Percentiles rank a stretch among this genome's conserved stretches.
phyloP scores from a whole-genome alignment of 495 filamentous ascomycete genomes.

The Ascodesmis nigricans region DNA sequence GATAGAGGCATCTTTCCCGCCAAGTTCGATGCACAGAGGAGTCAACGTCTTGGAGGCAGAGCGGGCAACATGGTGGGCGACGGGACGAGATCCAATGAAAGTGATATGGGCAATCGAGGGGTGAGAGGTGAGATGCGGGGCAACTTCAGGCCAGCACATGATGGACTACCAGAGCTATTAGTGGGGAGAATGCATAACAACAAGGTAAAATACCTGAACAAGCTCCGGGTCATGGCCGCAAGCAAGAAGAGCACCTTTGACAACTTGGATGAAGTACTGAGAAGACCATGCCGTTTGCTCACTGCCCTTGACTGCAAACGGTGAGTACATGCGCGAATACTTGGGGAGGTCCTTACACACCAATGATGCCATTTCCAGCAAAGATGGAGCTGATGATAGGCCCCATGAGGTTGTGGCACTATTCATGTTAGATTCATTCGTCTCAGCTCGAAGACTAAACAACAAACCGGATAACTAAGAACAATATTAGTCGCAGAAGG shows the following conservation, averaged over 20 bases:
- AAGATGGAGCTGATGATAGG: conserved; percentile 82
- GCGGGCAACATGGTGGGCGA: conserved; percentile 70
- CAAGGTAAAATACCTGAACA: conserved; percentile 42
- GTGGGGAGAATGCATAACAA: background rate
- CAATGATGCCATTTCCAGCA: conserved; percentile 69
- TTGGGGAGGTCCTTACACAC: no score
- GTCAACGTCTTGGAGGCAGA: conserved; percentile 66
- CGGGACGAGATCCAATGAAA: conserved; percentile 83
- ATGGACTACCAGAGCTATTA: conserved; percentile 27
- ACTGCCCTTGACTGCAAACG: conserved; percentile 47
- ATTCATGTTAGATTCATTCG: conserved; percentile 17
- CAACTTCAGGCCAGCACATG: conserved; percentile 67
- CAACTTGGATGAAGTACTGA: conserved; percentile 54
- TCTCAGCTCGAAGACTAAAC: background rate
- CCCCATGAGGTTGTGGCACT: conserved; percentile 86
- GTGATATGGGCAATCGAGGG: conserved; percentile 69
- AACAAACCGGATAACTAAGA: conserved; percentile 25
- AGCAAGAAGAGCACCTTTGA: conserved; percentile 50
- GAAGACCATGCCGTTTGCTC: conserved; percentile 88
- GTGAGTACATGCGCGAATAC: background rate
- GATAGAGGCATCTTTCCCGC: conserved; percentile 89
- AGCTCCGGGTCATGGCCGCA: conserved; percentile 70
- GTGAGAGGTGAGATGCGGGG: conserved; percentile 67
- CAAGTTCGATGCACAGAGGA: conserved; percentile 71
- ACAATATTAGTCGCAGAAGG: conserved; percentile 1